Evolutionary conservation across 441 rosid genomes (phyloP).

Genomic region (Manihot esculenta): DNA sequence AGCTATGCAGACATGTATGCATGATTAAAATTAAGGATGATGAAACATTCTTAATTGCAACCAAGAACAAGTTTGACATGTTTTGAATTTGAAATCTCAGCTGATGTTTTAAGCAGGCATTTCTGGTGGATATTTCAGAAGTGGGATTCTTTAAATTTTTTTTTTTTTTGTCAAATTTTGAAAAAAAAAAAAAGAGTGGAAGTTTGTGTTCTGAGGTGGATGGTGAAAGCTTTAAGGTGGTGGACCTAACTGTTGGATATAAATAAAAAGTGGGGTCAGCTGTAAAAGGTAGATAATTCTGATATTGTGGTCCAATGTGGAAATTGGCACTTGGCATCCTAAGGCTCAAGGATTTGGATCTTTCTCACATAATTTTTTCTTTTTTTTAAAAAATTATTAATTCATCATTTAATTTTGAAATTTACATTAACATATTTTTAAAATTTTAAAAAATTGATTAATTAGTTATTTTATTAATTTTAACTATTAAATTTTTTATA

Average conservation of each 20-base stretch:
- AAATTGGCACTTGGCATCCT: conserved; percentile 23
- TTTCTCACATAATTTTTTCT: not conserved
- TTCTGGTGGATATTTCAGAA: not conserved
- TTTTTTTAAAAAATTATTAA: too few relatives aligned
- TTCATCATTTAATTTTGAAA: too few relatives aligned
- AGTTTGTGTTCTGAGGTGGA: not conserved
- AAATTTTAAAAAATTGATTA: too few relatives aligned
- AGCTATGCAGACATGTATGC: too few relatives aligned
- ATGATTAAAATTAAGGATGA: too few relatives aligned
- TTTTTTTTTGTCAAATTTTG: not conserved
- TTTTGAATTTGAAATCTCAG: not conserved
- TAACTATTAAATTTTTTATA: too few relatives aligned
- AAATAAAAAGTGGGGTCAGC: conserved; percentile 15
- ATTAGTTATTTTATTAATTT: too few relatives aligned
- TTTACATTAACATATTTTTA: too few relatives aligned
- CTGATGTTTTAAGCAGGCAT: not conserved
- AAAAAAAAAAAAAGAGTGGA: not conserved
- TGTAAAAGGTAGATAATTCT: not conserved
- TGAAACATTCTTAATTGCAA: too few relatives aligned
- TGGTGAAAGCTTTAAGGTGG: not conserved
- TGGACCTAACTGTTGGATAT: conserved; percentile 16
- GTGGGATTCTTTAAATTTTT: not conserved
- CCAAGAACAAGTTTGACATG: not conserved
- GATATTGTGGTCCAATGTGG: conserved; percentile 18
- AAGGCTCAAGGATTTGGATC: conserved; percentile 2